Percentiles rank a stretch among this genome's conserved stretches.
Evolutionary conservation across 2,329 filamentous ascomycete species (phyloP).

Genomic region (Ophiostoma fasciatum): DNA sequence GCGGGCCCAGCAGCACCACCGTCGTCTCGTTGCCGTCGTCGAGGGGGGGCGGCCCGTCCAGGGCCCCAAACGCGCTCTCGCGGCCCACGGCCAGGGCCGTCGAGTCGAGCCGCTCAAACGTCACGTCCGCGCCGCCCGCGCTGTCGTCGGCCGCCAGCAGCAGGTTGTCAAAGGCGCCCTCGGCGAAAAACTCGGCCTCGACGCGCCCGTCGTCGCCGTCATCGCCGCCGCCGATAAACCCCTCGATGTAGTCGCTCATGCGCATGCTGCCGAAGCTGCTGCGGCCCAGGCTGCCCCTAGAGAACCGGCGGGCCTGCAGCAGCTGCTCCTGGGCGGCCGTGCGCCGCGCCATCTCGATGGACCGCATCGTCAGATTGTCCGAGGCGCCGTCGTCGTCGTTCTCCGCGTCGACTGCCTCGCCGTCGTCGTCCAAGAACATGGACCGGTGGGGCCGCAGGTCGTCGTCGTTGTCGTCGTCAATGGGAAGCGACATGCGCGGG

Average conservation of each 20-base stretch:
- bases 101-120: constrained; percentile 30
- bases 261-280: constrained; percentile 37
- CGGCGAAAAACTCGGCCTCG: constrained; percentile 38
- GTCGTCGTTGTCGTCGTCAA: constrained; percentile 35
- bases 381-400: constrained; percentile 28
- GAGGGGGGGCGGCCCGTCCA: constrained; percentile 35
- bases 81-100: constrained; percentile 21
- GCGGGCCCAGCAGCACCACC: constrained; percentile 19
- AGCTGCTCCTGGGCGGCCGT: constrained; percentile 26
- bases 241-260: constrained; percentile 35
- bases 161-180: constrained; percentile 27
- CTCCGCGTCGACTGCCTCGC: constrained; percentile 4
- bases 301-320: constrained; percentile 26
- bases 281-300: constrained; percentile 37
- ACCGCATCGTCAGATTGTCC: constrained; percentile 37
- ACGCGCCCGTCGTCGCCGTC: constrained; percentile 26
- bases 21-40: constrained; percentile 35
- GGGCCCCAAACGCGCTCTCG: constrained; percentile 34
- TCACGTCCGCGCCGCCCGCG: constrained; percentile 24
- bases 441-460: constrained; percentile 37
- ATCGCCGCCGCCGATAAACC: constrained; percentile 20
- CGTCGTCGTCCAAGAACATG: constrained; percentile 30
- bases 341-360: constrained; percentile 44
- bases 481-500: constrained; percentile 40
- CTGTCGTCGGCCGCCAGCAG: constrained; percentile 23